Percentiles rank a stretch among this genome's conserved stretches.
Conservation (phyloP, 2,329 filamentous ascomycete species). For the Colletotrichum aenigma region DNA sequence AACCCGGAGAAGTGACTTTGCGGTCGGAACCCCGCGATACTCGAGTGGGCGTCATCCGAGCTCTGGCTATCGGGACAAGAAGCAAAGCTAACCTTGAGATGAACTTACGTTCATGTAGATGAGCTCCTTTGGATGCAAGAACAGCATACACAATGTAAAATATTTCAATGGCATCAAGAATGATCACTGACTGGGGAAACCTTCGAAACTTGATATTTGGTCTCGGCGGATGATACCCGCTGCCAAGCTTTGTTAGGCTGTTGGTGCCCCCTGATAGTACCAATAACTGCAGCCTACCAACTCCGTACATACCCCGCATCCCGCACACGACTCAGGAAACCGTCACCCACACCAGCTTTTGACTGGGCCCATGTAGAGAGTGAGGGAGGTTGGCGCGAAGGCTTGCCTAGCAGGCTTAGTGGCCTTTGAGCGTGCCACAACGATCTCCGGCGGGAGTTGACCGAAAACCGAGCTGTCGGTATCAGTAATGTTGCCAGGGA, state of each 20-base stretch:
- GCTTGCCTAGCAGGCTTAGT: not conserved
- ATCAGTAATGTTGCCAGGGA: not conserved
- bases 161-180: not conserved
- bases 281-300: not conserved
- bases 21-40: conserved; percentile 10
- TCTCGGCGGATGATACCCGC: not conserved
- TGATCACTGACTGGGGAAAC: not conserved
- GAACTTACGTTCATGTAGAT: not conserved
- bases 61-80: not conserved
- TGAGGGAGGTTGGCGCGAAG: not conserved
- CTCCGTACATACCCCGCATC: not conserved
- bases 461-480: not conserved
- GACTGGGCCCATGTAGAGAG: not conserved
- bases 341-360: not conserved
- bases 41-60: not conserved
- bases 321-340: not conserved
- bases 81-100: not conserved
- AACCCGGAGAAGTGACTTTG: not conserved
- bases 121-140: not conserved
- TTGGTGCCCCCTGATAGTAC: not conserved
- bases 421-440: not conserved
- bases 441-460: not conserved
- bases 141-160: rapidly evolving
- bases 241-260: not conserved
- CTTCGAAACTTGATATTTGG: not conserved